These are phyloP conservation scores for Emiliania huxleyi DNA, from an alignment of 78 protist species.

Conservation along the genomic window DNA sequence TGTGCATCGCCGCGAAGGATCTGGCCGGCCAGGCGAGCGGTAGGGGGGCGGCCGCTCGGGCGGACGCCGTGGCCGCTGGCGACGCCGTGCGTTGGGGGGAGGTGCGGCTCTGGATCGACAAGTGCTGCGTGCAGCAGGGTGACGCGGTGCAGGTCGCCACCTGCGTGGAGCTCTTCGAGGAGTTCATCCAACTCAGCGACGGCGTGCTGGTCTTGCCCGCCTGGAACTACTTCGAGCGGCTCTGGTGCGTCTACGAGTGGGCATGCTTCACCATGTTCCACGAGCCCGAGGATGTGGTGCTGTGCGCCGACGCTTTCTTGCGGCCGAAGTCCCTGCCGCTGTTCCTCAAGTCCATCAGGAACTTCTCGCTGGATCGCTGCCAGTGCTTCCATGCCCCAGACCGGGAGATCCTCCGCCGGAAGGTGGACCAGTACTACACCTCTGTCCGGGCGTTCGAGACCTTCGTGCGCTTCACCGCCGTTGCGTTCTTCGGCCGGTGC, in stretches of 20 bases:
- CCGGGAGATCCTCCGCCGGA: not conserved
- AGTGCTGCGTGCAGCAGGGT: not conserved
- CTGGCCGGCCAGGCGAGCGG: not conserved
- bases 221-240: not conserved
- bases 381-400: not conserved
- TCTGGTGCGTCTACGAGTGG: conserved; percentile 15
- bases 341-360: not conserved
- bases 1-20: not conserved
- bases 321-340: not conserved
- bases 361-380: not conserved
- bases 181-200: not conserved
- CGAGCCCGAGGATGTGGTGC: not conserved
- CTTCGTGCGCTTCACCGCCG: not conserved
- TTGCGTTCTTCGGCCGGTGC: not conserved
- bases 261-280: not conserved
- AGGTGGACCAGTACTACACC: not conserved
- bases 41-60: not conserved
- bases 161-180: not conserved
- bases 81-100: not conserved
- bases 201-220: not conserved
- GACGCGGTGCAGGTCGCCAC: not conserved
- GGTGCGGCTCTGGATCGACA: not conserved
- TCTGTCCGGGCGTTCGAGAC: not conserved
- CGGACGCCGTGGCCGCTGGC: not conserved
- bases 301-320: not conserved